A percentile compares a stretch with the other conserved stretches of the same genome.
Conservation (phyloP, 306 rosid genomes). For the Glycine soja region DNA sequence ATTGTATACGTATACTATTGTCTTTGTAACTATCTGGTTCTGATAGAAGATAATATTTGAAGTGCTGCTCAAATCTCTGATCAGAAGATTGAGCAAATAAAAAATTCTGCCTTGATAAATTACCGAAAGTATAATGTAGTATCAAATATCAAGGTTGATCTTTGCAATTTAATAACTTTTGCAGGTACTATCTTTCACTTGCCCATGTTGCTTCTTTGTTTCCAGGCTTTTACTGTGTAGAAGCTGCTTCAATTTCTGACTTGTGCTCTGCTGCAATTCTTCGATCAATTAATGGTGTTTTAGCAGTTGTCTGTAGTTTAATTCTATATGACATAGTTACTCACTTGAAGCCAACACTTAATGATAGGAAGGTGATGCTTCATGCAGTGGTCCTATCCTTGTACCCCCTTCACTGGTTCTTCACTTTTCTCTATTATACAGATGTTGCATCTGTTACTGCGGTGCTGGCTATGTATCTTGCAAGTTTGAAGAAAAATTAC, state of each 20-base stretch:
- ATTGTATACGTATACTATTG: neutral
- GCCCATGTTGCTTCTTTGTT: constrained; percentile 91
- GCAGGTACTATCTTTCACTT: constrained; percentile 97
- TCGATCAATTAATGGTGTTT: constrained; percentile 75
- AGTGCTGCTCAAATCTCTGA: constrained; percentile 20
- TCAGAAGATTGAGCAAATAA: constrained; percentile 21
- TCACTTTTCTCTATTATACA: constrained; percentile 88
- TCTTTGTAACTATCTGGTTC: neutral
- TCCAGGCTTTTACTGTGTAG: constrained; percentile 62
- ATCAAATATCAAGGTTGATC: constrained; percentile 48
- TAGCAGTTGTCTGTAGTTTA: constrained; percentile 73
- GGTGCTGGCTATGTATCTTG: constrained; percentile 85
- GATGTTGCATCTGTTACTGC: constrained; percentile 86
- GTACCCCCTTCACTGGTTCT: constrained; percentile 95
- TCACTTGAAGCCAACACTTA: constrained; percentile 77
- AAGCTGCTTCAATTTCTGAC: constrained; percentile 63
- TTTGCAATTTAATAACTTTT: constrained; percentile 49
- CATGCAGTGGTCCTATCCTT: constrained; percentile 70
- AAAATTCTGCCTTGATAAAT: neutral
- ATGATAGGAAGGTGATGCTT: constrained; percentile 66
- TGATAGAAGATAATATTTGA: constrained; percentile 1
- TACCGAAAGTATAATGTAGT: neutral
- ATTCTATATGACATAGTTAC: constrained; percentile 69
- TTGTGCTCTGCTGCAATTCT: constrained; percentile 69
- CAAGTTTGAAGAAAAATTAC: constrained; percentile 77